Evolutionary conservation across 495 filamentous ascomycete genomes (phyloP).

Genomic region (Elasticomyces elasticus): DNA sequence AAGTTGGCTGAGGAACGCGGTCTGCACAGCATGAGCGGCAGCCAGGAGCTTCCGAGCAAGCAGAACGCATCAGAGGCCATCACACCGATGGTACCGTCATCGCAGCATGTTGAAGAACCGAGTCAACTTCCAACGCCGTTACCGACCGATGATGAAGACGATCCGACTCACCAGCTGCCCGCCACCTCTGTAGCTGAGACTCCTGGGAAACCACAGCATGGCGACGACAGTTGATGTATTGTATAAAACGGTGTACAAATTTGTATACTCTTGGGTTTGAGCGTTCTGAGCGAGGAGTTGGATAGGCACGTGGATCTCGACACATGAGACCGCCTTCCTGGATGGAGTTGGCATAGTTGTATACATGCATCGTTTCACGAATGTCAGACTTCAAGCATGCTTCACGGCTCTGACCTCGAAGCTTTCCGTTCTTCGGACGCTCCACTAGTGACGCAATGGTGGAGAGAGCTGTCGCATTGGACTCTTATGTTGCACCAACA

Average conservation of each 20-base stretch:
- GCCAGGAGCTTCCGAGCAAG: constrained; percentile 11
- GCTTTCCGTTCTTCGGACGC: neutral
- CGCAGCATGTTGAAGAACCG: constrained; percentile 5
- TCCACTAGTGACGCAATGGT: neutral
- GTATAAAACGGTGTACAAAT: neutral
- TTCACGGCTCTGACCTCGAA: neutral
- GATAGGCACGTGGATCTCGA: no score
- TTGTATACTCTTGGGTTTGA: neutral
- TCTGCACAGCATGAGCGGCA: no score
- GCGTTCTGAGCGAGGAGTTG: neutral
- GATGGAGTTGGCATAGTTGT: no score
- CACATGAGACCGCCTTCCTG: no score
- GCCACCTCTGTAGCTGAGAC: neutral
- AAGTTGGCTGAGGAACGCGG: constrained; percentile 63
- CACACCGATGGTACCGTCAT: neutral
- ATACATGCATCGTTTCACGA: no score
- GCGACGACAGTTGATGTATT: neutral
- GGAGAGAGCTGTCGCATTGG: neutral
- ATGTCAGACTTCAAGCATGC: neutral
- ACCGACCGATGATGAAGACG: constrained; percentile 16
- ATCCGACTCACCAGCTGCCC: neutral
- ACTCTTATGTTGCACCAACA: no score
- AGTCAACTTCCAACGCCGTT: constrained; percentile 17
- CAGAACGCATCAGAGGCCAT: constrained; percentile 3
- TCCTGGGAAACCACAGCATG: neutral